These are phyloP conservation scores for Verticillium alfalfae DNA, from an alignment of 2,329 filamentous ascomycete genomes.

Conservation along the genomic window DNA sequence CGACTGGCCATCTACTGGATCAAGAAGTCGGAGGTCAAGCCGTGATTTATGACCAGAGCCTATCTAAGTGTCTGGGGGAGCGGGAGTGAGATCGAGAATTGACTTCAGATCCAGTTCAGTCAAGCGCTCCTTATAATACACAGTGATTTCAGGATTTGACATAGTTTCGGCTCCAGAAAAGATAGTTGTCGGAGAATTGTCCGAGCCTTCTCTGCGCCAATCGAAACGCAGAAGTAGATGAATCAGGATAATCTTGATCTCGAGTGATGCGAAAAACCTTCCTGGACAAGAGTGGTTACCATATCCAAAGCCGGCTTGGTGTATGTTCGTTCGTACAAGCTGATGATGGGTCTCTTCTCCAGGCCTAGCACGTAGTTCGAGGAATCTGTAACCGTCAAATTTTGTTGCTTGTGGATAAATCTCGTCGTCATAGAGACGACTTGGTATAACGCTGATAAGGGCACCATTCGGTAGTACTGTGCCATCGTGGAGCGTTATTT, in stretches of 20 bases:
- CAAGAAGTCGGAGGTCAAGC: too few relatives aligned
- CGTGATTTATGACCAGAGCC: too few relatives aligned
- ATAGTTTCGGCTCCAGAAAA: too few relatives aligned
- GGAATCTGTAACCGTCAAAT: slow-evolving; percentile 5
- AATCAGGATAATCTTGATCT: slow-evolving; percentile 37
- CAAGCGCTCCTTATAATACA: too few relatives aligned
- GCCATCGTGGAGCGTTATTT: slow-evolving; percentile 7
- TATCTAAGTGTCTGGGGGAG: too few relatives aligned
- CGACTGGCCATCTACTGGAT: too few relatives aligned
- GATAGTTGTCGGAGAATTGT: too few relatives aligned
- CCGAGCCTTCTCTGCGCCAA: background rate
- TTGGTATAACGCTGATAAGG: background rate
- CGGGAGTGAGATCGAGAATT: too few relatives aligned
- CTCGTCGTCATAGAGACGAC: background rate
- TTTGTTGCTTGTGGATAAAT: slow-evolving; percentile 2
- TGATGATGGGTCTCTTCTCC: slow-evolving; percentile 21
- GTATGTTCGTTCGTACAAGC: slow-evolving; percentile 31
- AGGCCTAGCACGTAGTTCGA: slow-evolving; percentile 3
- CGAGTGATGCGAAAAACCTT: slow-evolving; percentile 37
- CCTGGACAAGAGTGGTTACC: slow-evolving; percentile 34
- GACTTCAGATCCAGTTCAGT: too few relatives aligned
- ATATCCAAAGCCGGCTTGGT: slow-evolving; percentile 28
- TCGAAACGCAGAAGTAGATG: slow-evolving; percentile 35
- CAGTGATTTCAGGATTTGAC: too few relatives aligned
- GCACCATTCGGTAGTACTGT: slow-evolving; percentile 3